Conservation (phyloP, 192 early-diverging fungal genomes). For the Backusella parvicylindrica region DNA sequence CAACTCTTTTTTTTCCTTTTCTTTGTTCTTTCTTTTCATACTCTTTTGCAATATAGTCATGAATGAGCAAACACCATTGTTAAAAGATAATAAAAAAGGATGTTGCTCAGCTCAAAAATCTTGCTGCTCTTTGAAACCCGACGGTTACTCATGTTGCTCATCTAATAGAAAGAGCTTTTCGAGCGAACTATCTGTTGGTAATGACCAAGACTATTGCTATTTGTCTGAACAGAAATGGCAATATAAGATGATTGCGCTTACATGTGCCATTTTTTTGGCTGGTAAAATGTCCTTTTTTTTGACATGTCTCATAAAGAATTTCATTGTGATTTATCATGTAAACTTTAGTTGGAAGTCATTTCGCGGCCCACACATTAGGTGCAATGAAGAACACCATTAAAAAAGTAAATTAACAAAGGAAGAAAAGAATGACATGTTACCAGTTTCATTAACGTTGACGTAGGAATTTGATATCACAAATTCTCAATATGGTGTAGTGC, state of each 20-base stretch:
- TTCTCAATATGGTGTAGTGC: constrained; percentile 61
- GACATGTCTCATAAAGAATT: background rate
- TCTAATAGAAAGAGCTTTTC: background rate
- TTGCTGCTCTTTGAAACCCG: constrained; percentile 4
- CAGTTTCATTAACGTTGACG: background rate
- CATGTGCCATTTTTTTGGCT: constrained; percentile 58
- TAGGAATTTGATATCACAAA: constrained; percentile 60
- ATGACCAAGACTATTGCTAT: constrained; percentile 14
- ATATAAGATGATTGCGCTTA: constrained; percentile 54
- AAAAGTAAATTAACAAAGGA: constrained; percentile 47
- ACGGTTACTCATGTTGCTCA: constrained; percentile 6
- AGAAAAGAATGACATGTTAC: background rate
- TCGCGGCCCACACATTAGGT: constrained; percentile 68
- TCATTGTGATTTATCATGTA: background rate
- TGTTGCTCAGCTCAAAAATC: background rate
- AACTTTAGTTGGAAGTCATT: constrained; percentile 65
- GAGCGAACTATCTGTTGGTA: background rate
- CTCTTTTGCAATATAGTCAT: background rate
- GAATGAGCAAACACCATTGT: constrained; percentile 8
- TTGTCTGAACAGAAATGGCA: constrained; percentile 37
- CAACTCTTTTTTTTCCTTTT: background rate
- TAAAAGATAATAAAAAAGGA: background rate
- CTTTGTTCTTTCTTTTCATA: background rate
- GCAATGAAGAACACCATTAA: constrained; percentile 74
- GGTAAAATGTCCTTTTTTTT: constrained; percentile 48